Conservation (phyloP, 2,329 filamentous ascomycete species). For the Lecanicillium sp. region DNA sequence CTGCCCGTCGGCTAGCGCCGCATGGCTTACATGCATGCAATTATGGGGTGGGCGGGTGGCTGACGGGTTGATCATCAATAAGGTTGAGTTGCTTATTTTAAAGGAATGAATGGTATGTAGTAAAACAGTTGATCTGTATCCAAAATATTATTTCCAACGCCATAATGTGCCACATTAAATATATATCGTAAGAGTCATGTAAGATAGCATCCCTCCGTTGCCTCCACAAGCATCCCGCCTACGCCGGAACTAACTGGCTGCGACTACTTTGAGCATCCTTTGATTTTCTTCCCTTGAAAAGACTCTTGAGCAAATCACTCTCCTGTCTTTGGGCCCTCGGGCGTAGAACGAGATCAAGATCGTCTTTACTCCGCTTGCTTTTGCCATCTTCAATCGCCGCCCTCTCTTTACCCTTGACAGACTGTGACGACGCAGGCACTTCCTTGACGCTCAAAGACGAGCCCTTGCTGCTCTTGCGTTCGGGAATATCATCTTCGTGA, state of each 20-base stretch:
- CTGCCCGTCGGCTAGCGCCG: too few species aligned
- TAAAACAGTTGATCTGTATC: not conserved
- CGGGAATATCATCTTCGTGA: constrained; percentile 9
- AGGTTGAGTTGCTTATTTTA: too few species aligned
- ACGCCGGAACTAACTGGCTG: constrained; percentile 22
- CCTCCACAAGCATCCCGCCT: constrained; percentile 3
- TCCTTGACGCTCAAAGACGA: constrained; percentile 20
- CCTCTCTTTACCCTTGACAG: constrained; percentile 24
- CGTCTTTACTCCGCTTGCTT: constrained; percentile 25
- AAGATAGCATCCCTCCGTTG: too few species aligned
- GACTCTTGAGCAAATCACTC: constrained; percentile 47
- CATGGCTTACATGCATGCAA: not conserved
- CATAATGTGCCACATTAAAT: too few species aligned
- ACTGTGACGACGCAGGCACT: constrained; percentile 17
- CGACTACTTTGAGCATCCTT: constrained; percentile 27
- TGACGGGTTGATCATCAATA: not conserved
- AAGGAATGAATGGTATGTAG: too few species aligned
- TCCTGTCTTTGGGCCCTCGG: constrained; percentile 39
- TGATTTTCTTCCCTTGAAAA: constrained; percentile 51
- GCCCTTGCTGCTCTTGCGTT: constrained; percentile 14
- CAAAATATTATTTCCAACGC: too few species aligned
- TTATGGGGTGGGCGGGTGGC: not conserved
- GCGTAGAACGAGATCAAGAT: constrained; percentile 32
- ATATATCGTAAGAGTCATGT: too few species aligned
- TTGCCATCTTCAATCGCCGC: constrained; percentile 27